These are phyloP conservation scores for Citropsis articulata DNA, from an alignment of 345 rosid genomes.

Conservation along the genomic window DNA sequence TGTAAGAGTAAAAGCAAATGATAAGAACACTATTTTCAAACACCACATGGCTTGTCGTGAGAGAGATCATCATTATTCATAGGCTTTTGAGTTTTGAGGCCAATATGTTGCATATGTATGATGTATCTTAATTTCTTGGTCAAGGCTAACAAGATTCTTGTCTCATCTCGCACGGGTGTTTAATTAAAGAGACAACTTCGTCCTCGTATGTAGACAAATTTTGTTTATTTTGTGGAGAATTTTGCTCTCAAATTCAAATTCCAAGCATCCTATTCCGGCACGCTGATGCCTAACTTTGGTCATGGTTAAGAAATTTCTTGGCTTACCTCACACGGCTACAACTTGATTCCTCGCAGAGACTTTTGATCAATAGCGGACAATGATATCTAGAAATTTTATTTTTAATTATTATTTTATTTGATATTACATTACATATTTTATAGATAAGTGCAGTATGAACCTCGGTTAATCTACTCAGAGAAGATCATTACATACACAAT, in stretches of 20 bases:
- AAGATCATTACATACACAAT: too few relatives aligned
- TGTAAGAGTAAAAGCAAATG: neutral
- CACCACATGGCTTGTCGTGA: neutral
- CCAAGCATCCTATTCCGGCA: too few relatives aligned
- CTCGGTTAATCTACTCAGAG: too few relatives aligned
- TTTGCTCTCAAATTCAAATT: neutral
- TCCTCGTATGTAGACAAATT: neutral
- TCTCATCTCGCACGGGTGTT: neutral
- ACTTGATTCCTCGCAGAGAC: too few relatives aligned
- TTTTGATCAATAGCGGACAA: too few relatives aligned
- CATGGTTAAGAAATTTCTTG: neutral
- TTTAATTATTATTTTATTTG: too few relatives aligned
- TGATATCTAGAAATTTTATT: too few relatives aligned
- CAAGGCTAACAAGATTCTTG: neutral
- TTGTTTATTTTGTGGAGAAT: neutral
- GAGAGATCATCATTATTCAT: neutral
- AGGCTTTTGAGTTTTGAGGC: neutral
- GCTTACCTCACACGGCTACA: neutral
- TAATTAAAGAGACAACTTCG: neutral
- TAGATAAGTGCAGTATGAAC: too few relatives aligned
- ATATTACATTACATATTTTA: too few relatives aligned
- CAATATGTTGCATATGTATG: neutral
- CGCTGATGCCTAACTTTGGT: neutral
- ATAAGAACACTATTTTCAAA: neutral
- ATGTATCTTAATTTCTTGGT: neutral